These are phyloP conservation scores for Parastagonospora avenae DNA, from an alignment of 2,329 filamentous ascomycete species.

Conservation along the genomic window DNA sequence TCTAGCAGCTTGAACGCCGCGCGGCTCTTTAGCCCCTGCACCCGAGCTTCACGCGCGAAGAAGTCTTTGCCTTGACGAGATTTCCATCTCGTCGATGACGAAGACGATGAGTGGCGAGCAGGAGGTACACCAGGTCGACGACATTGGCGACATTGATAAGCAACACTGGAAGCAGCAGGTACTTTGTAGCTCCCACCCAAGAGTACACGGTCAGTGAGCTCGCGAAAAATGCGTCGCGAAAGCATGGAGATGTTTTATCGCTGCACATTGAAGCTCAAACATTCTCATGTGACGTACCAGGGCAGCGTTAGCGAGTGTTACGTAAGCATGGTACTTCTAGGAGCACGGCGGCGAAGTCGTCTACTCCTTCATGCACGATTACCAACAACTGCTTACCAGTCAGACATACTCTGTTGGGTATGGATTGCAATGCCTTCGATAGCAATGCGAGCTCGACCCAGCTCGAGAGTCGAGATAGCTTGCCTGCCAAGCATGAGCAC, in stretches of 20 bases:
- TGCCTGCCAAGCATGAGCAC: too few species aligned
- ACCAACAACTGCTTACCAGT: too few species aligned
- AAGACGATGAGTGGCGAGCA: constrained; percentile 39
- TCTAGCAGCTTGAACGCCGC: constrained; percentile 93
- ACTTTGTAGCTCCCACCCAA: constrained; percentile 15
- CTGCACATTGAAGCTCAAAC: background rate
- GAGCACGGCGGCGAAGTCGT: too few species aligned
- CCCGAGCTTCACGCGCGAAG: constrained; percentile 75
- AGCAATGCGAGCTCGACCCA: too few species aligned
- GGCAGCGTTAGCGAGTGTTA: background rate
- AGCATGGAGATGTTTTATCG: constrained; percentile 35
- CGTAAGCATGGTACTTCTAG: too few species aligned
- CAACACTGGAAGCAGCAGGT: constrained; percentile 12
- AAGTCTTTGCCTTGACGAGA: constrained; percentile 74
- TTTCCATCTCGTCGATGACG: constrained; percentile 81
- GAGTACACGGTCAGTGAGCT: constrained; percentile 43
- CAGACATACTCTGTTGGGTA: too few species aligned
- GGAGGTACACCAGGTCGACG: constrained; percentile 4
- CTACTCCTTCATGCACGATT: too few species aligned
- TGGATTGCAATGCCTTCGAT: too few species aligned
- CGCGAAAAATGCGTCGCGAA: constrained; percentile 43
- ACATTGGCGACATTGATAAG: constrained; percentile 15
- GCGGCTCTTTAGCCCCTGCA: constrained; percentile 82
- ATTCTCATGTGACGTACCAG: background rate
- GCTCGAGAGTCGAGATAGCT: too few species aligned